phyloP scores from a whole-genome alignment of 306 rosid species.

The Vicia faba region DNA sequence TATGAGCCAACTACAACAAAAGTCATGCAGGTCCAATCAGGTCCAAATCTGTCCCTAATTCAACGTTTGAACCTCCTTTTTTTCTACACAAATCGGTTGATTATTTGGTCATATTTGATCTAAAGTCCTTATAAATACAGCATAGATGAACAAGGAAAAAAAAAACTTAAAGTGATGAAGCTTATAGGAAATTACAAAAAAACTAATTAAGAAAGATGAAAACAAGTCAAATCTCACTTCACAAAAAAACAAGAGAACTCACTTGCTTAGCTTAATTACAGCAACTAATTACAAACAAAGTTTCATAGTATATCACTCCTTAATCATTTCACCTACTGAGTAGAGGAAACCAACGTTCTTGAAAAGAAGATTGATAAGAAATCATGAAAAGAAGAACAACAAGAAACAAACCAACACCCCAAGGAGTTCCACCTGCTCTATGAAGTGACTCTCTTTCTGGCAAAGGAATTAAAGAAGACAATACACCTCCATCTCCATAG shows the following conservation, averaged over 20 bases:
- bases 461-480: constrained; percentile 45
- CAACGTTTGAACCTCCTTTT: too few species aligned
- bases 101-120: too few species aligned
- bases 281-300: constrained; percentile 39
- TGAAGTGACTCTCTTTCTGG: constrained; percentile 62
- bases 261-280: constrained; percentile 18
- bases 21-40: too few species aligned
- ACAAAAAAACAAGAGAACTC: constrained; percentile 31
- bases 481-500: constrained; percentile 33
- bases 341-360: constrained; percentile 82
- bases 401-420: constrained; percentile 79
- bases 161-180: background rate
- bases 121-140: background rate
- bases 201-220: background rate
- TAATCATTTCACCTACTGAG: constrained; percentile 44
- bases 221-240: constrained; percentile 27
- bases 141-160: background rate
- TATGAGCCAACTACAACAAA: too few species aligned
- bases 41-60: too few species aligned
- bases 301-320: background rate
- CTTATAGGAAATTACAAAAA: constrained; percentile 13
- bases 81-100: too few species aligned
- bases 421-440: constrained; percentile 78
- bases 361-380: constrained; percentile 67
- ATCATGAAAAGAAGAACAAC: constrained; percentile 69